Evolutionary conservation across 2,329 filamentous ascomycete species (phyloP), one percentile per base, ranked within the genome.

Genomic region (Trichoderma sp.): DNA sequence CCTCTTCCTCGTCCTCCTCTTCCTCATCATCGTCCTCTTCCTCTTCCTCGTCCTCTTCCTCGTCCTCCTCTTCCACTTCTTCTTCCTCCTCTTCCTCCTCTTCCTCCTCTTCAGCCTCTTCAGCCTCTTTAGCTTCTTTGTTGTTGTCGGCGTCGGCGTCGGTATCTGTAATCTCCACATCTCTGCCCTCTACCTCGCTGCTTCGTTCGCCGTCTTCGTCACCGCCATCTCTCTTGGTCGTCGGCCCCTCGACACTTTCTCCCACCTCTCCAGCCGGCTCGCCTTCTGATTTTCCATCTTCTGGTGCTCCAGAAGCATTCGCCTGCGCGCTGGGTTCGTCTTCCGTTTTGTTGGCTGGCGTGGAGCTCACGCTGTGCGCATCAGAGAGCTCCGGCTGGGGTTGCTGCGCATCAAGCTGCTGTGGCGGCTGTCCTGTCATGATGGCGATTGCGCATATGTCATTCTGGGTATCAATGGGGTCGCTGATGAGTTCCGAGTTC

Each of bases 1-100:
- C 91, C 0, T 90, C 89, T 0, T 89, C 87, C 0, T 89, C 88
- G 0, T 88, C 87, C 0, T 88, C 87, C 0, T 84, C 84, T 0
- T 83, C 84, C 0, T 83, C 81, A 0, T 81, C 82, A 0, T 81
- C 82, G 0, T 83, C 82, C 0, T 82, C 83, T 0, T 83, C 84
- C 0, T 83, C 82, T 0, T 84, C 85, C 0, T 82, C 81, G 0
- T 80, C 80, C 0, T 79, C 79, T 0, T 81, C 78, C 0, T 77
- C 78, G 0, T 74, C 75, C 13, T 74, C 76, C 0, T 76, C 75
- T 0, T 71, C 75, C 0, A 76, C 76, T 0, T 77, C 76, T 0
- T 75, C 73, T 0, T 74, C 74, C 0, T 74, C 73, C 0, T 74
- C 72, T 0, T 75, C 72, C 1, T 71, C 71, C 0, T 70, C 70